phyloP scores from a whole-genome alignment of 129 eudicot species.

The Calendula officinalis region DNA sequence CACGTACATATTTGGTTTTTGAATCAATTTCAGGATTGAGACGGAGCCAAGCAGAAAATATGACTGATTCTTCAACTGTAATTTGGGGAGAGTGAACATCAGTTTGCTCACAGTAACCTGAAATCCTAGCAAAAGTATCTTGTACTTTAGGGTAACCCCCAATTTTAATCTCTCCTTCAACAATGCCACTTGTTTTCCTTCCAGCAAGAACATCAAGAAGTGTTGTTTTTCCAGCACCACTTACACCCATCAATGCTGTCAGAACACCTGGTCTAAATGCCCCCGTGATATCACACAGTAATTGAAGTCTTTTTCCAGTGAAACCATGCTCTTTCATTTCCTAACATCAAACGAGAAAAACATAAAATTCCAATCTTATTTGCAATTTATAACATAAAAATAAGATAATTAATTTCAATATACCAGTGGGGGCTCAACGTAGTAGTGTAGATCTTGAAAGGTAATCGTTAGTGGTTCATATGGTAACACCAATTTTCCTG shows the following conservation, averaged over 20 bases:
- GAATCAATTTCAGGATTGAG: conserved; percentile 68
- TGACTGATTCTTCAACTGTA: conserved; percentile 73
- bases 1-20: conserved; percentile 56
- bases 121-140: conserved; percentile 69
- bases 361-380: not conserved
- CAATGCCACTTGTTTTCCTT: conserved; percentile 65
- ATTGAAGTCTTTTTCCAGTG: conserved; percentile 54
- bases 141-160: conserved; percentile 80
- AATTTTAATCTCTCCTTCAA: conserved; percentile 61
- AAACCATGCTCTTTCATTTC: conserved; percentile 69
- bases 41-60: conserved; percentile 87
- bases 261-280: conserved; percentile 80
- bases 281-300: conserved; percentile 67
- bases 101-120: conserved; percentile 87
- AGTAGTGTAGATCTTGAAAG: conserved; percentile 73
- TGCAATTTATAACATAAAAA: not conserved
- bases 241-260: conserved; percentile 83
- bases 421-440: conserved; percentile 72
- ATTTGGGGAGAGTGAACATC: conserved; percentile 82
- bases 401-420: not conserved
- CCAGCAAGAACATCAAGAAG: conserved; percentile 91
- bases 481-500: conserved; percentile 71
- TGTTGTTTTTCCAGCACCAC: conserved; percentile 95
- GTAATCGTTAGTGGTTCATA: conserved; percentile 56
- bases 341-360: conserved; percentile 25